A percentile compares a stretch with the other conserved stretches of the same genome.
Evolutionary conservation across 805 yeast genomes (phyloP).

Genomic region (Yamadazyma olivae): DNA sequence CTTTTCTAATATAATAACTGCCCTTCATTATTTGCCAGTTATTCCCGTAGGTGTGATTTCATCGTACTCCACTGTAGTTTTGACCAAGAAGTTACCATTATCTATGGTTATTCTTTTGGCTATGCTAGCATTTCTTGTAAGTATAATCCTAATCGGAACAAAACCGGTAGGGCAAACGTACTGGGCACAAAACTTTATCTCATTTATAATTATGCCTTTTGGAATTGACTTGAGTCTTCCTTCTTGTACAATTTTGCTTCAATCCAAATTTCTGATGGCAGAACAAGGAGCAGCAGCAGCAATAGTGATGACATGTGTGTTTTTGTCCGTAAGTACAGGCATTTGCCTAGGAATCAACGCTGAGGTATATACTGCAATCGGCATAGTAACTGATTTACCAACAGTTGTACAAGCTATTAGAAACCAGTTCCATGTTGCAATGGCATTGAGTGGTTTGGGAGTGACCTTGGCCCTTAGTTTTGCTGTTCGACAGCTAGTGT

Average conservation of each 20-base stretch:
- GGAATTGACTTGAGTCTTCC: background rate
- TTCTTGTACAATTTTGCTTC: background rate
- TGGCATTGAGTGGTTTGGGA: background rate
- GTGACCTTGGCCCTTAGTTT: too few relatives aligned
- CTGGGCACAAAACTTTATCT: conserved; percentile 37
- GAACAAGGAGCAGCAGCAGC: background rate
- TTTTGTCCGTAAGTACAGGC: background rate
- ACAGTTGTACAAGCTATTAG: background rate
- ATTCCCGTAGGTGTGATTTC: conserved; percentile 54
- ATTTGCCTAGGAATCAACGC: background rate
- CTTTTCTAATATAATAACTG: conserved; percentile 21
- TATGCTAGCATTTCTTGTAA: conserved; percentile 50
- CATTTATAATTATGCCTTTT: conserved; percentile 31
- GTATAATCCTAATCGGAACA: conserved; percentile 48
- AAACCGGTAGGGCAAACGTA: conserved; percentile 59
- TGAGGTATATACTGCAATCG: background rate
- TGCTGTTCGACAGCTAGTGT: too few relatives aligned
- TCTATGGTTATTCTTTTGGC: conserved; percentile 49
- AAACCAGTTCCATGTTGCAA: background rate
- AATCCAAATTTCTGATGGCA: background rate
- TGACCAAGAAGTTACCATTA: conserved; percentile 45
- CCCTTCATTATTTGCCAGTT: conserved; percentile 19
- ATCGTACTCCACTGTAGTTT: conserved; percentile 45
- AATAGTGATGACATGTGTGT: background rate
- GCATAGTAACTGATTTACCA: background rate